These are phyloP conservation scores for Rutidosis leptorrhynchoides DNA, from an alignment of 129 eudicot species.

Conservation along the genomic window DNA sequence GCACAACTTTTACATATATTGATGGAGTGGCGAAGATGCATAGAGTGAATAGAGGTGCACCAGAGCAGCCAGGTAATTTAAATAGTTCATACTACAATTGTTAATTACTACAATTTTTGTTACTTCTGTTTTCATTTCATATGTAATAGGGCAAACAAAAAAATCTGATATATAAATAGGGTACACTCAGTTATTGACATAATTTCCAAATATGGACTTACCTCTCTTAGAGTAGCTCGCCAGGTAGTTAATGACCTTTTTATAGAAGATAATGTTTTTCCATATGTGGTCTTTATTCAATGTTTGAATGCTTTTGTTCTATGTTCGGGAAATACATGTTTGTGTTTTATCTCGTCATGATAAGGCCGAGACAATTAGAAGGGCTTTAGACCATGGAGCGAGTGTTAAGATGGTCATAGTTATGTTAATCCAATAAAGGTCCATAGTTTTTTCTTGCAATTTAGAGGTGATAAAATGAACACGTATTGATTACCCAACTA, in stretches of 20 bases:
- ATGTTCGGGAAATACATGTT: conserved; percentile 40
- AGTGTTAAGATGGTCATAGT: conserved; percentile 52
- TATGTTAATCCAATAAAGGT: neutral
- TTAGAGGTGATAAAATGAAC: neutral
- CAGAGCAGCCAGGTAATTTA: conserved; percentile 56
- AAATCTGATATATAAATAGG: conserved; percentile 35
- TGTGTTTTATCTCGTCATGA: conserved; percentile 54
- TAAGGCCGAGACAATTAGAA: conserved; percentile 46
- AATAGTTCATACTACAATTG: neutral
- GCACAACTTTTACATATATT: conserved; percentile 45
- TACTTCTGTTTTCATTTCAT: conserved; percentile 6
- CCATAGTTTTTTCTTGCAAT: neutral
- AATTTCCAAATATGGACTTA: conserved; percentile 50
- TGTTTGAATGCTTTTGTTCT: conserved; percentile 1
- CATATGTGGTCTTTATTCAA: neutral
- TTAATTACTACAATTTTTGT: too few relatives aligned
- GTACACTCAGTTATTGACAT: conserved; percentile 47
- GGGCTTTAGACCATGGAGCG: conserved; percentile 50
- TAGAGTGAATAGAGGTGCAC: conserved; percentile 58
- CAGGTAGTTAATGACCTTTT: conserved; percentile 28
- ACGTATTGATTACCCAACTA: neutral
- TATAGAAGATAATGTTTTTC: neutral
- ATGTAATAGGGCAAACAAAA: conserved; percentile 32
- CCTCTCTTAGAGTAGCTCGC: conserved; percentile 47
- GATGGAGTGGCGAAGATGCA: conserved; percentile 46